phyloP scores from a whole-genome alignment of 1,284 basidiomycete genomes.

The Trichosporon sp. region DNA sequence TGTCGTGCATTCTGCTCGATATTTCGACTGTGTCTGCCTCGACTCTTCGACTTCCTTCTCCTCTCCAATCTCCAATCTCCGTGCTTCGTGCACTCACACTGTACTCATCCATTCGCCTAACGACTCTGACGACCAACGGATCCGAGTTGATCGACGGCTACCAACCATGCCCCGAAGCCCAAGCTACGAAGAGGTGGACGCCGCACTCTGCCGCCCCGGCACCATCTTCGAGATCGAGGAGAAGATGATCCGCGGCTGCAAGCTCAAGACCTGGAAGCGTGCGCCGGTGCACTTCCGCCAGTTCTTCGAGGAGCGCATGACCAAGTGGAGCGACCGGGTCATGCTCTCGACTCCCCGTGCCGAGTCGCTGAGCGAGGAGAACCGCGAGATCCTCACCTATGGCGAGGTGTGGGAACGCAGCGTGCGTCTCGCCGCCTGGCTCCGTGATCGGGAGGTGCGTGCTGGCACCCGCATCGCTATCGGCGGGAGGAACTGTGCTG shows the following conservation, averaged over 20 bases:
- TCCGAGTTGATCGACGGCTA: neutral
- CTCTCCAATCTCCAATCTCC: neutral
- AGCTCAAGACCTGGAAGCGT: conserved; percentile 46
- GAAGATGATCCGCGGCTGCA: conserved; percentile 36
- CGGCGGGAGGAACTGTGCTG: conserved; percentile 43
- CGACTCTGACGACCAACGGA: neutral
- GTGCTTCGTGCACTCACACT: neutral
- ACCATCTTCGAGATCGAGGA: conserved; percentile 50
- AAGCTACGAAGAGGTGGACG: conserved; percentile 30
- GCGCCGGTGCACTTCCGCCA: conserved; percentile 27
- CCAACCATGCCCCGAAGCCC: neutral
- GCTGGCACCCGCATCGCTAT: conserved; percentile 45
- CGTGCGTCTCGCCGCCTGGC: conserved; percentile 39
- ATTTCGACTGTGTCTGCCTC: neutral
- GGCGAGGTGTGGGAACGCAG: conserved; percentile 35
- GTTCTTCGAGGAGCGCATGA: conserved; percentile 2
- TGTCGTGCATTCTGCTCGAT: neutral
- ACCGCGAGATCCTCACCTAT: conserved; percentile 22
- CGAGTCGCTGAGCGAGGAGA: conserved; percentile 9
- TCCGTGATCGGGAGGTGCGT: conserved; percentile 39
- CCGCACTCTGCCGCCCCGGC: conserved; percentile 45
- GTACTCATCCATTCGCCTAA: neutral
- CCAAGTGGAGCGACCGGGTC: conserved; percentile 3
- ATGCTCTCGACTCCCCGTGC: neutral
- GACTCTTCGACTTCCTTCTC: neutral